Conservation (phyloP, 2,329 filamentous ascomycete genomes). For the Fusarium acutatum region DNA sequence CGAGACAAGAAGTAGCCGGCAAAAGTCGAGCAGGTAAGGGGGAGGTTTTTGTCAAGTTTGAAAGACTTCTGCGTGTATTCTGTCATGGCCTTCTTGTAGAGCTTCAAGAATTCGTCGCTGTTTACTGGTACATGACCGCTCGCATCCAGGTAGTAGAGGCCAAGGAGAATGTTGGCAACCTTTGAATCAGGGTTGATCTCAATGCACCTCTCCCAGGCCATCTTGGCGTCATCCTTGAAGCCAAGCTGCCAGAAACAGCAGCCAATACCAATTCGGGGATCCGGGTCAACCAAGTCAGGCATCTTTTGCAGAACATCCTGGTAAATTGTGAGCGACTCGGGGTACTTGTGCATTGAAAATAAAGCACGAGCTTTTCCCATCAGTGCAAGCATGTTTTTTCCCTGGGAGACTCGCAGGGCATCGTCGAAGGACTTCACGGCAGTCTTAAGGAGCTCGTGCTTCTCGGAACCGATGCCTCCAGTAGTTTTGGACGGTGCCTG, state of each 20-base stretch:
- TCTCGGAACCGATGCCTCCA: conserved; percentile 74
- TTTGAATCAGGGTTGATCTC: conserved; percentile 86
- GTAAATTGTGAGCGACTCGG: conserved; percentile 83
- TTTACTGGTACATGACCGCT: conserved; percentile 85
- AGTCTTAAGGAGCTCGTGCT: conserved; percentile 80
- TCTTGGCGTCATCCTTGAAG: conserved; percentile 90
- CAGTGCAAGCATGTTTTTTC: conserved; percentile 89
- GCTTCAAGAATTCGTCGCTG: conserved; percentile 81
- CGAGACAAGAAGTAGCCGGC: conserved; percentile 88
- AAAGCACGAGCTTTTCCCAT: conserved; percentile 88
- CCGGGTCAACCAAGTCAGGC: conserved; percentile 88
- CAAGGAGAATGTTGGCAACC: conserved; percentile 88
- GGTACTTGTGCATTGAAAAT: conserved; percentile 86
- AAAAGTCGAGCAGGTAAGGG: conserved; percentile 90
- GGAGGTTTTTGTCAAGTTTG: conserved; percentile 90
- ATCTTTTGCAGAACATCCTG: conserved; percentile 88
- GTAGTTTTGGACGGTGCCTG: conserved; percentile 77
- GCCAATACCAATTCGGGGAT: conserved; percentile 94
- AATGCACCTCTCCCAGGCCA: conserved; percentile 87
- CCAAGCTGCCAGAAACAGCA: conserved; percentile 98
- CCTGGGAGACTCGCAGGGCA: conserved; percentile 82
- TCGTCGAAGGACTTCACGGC: conserved; percentile 96
- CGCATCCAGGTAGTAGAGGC: conserved; percentile 87
- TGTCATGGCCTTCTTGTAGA: conserved; percentile 95
- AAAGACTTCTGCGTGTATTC: conserved; percentile 94